phyloP scores from a whole-genome alignment of 305 asterid genomes.

The Rubia peregrina region DNA sequence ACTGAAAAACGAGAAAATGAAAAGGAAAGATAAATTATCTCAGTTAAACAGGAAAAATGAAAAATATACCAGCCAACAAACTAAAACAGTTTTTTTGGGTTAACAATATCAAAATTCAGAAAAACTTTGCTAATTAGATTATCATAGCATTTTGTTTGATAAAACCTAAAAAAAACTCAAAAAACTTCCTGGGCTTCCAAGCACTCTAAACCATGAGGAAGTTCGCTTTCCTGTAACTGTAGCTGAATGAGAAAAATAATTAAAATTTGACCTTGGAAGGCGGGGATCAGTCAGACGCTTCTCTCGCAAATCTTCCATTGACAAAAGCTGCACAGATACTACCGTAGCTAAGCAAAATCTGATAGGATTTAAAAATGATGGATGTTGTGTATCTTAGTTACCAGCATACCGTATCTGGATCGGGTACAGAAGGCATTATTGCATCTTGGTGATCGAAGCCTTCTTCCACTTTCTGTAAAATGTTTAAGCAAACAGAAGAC shows the following conservation, averaged over 20 bases:
- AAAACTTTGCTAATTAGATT: background rate
- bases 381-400: slow-evolving; percentile 18
- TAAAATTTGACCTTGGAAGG: slow-evolving; percentile 66
- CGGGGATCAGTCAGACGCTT: slow-evolving; percentile 83
- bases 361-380: background rate
- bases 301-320: slow-evolving; percentile 92
- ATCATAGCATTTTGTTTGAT: background rate
- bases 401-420: slow-evolving; percentile 57
- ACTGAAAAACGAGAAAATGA: background rate
- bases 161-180: background rate
- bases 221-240: background rate
- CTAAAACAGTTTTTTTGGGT: background rate
- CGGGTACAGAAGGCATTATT: slow-evolving; percentile 66
- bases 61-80: background rate
- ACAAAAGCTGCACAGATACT: slow-evolving; percentile 55
- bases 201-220: background rate
- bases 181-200: background rate
- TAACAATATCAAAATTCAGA: background rate
- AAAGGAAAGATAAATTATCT: background rate
- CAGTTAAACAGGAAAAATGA: background rate
- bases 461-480: slow-evolving; percentile 76
- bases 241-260: background rate
- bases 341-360: slow-evolving; percentile 12
- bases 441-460: slow-evolving; percentile 81
- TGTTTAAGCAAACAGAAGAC: slow-evolving; percentile 20